Conservation (phyloP, 305 asterid genomes). For the Ajuga reptans region DNA sequence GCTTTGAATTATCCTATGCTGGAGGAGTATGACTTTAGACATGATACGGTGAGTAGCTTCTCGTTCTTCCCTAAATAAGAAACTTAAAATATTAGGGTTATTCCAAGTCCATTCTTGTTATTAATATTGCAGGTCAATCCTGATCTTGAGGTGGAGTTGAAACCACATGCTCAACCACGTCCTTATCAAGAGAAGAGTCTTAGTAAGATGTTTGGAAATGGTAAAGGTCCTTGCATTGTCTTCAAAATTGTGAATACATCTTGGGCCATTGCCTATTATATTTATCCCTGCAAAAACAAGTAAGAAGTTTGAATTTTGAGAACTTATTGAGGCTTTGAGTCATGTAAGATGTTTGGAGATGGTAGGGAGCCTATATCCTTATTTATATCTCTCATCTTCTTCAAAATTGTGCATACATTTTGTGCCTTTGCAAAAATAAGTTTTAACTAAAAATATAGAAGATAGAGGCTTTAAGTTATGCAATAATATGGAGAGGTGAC, state of each 20-base stretch:
- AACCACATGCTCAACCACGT: constrained; percentile 93
- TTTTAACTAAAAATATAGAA: background rate
- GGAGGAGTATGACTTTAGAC: constrained; percentile 97
- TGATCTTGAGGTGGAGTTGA: constrained; percentile 89
- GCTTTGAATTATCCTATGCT: constrained; percentile 92
- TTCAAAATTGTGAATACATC: background rate
- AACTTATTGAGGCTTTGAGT: too few relatives aligned
- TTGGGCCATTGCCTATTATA: too few relatives aligned
- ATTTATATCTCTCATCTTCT: background rate
- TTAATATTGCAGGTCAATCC: constrained; percentile 71
- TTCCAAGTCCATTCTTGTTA: constrained; percentile 17
- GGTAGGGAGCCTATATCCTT: too few relatives aligned
- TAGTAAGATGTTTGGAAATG: constrained; percentile 99
- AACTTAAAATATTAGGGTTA: background rate
- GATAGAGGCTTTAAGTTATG: background rate
- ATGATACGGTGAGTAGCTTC: constrained; percentile 65
- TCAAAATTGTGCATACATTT: background rate
- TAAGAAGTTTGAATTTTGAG: too few relatives aligned
- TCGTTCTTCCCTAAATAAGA: background rate
- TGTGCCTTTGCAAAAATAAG: background rate
- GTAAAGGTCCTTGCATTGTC: constrained; percentile 30
- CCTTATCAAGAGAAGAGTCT: constrained; percentile 99
- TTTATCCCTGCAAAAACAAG: too few relatives aligned
- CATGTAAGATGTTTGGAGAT: too few relatives aligned
- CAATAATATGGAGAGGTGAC: background rate